Evolutionary conservation across 345 rosid species (phyloP), one percentile per base, ranked within the genome.

Genomic region (Rubroshorea leprosula): DNA sequence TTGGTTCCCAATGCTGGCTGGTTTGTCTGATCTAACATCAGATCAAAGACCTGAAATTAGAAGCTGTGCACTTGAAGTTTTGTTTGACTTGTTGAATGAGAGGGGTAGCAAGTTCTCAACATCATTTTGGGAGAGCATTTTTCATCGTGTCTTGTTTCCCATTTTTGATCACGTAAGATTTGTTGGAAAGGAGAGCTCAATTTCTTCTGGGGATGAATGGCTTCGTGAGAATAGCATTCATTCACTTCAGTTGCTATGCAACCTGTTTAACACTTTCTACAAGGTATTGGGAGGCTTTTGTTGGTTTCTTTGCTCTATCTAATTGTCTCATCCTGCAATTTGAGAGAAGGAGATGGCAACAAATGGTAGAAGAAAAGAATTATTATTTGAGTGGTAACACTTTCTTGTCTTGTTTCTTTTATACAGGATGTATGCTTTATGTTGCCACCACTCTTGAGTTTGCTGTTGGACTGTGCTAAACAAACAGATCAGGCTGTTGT

Each of bases 381-480:
- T 6, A 6, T 2, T 35, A 35, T 4, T 6, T 8, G 41, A 35
- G 41, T 8, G 12, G 41, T 35, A 35, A 6, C 7, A 35, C 41
- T 35, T 35, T 35, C 46, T 57, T 54, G 23, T 29, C 35, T 44
- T 62, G 60, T 55, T 61, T 60, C 25, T 57, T 48, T 60, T 60
- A 44, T 70, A 74, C 84, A 93, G 99, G 99, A 87, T 77, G 99
- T 93, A 15, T 82, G 92, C 78, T 89, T 93, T 73, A 93, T 93
- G 96, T 86, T 93, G 68, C 97, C 99, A 27, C 96, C 97, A 21
- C 86, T 93, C 50, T 67, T 93, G 68, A 73, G 92, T 71, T 78
- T 93, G 80, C 96, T 93, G 64, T 71, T 93, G 72, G 99, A 93
- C 72, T 93, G 97, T 61, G 97, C 99, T 22, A 87, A 93, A 80